Evolutionary conservation across 2,329 filamentous ascomycete genomes (phyloP), one percentile per base, ranked within the genome.

Genomic region (Pseudogymnoascus sp.): DNA sequence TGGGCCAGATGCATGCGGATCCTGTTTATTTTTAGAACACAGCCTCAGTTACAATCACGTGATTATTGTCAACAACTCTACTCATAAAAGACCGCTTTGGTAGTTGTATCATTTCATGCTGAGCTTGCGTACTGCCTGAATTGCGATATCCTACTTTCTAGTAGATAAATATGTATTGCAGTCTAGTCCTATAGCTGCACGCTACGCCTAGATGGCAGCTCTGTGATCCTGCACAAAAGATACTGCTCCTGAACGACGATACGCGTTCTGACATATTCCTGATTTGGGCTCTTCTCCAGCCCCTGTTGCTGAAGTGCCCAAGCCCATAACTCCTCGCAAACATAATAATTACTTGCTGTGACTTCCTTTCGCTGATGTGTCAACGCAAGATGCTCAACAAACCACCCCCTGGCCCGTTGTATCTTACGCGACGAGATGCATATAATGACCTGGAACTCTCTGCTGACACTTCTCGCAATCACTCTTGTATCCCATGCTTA

Each of bases 381-480:
- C 29, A 55, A 55, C 15, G 48, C 29, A 55, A 21, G 5, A 33
- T 35, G 35, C 29, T 5, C 29, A 55, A 10, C 29, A 7, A 55
- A 5, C 29, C 5, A 17, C 48, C n/a, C 9, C 5, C 44, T 21
- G 15, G 9, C n/a, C 48, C 3, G 29, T 7, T 10, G n/a, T 17
- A 55, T 13, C 21, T 55, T 15, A 55, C 35, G 29, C 15, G 8
- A 35, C n/a, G 38, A 59, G 38, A 29, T 59, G 58, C 58, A 59
- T 59, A 38, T 39, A 92, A 72, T 92, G 89, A 1, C 89, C 89
- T 0, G 89, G 89, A 6, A 91, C 87, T 71, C 86, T 89, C 71
- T 83, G 80, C 48, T 81, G 82, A 74, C 89, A 92, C 74, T 91
- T 91, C 65, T 91, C 88, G 71, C 89, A 92, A 73, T 91, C 89